These are phyloP conservation scores for Carex littledalei DNA, from an alignment of 176 grass and related monocot species.

Conservation along the genomic window DNA sequence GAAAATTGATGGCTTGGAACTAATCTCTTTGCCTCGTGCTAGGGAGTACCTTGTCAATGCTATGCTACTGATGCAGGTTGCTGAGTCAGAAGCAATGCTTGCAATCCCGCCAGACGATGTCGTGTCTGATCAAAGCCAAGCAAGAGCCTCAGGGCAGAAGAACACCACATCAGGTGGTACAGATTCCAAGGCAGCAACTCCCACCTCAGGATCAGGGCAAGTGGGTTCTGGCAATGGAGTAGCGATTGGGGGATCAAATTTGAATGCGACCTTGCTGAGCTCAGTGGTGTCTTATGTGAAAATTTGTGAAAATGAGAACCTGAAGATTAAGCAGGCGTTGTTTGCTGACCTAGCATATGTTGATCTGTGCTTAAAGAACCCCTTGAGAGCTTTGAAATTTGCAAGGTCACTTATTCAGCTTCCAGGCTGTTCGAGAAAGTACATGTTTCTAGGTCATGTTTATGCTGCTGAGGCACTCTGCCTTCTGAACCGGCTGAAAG, in stretches of 20 bases:
- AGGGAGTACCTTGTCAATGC: slow-evolving; percentile 68
- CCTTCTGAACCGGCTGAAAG: slow-evolving; percentile 51
- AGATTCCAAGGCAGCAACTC: slow-evolving; percentile 41
- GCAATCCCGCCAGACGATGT: slow-evolving; percentile 23
- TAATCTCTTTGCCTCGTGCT: slow-evolving; percentile 60
- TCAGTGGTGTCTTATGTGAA: slow-evolving; percentile 55
- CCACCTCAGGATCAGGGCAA: slow-evolving; percentile 9
- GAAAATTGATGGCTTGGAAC: slow-evolving; percentile 28
- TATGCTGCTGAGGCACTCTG: slow-evolving; percentile 85
- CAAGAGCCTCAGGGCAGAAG: slow-evolving; percentile 42
- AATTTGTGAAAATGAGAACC: slow-evolving; percentile 58
- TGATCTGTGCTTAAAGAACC: slow-evolving; percentile 74
- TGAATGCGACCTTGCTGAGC: slow-evolving; percentile 51
- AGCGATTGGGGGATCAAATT: slow-evolving; percentile 32
- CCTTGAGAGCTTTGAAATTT: slow-evolving; percentile 57
- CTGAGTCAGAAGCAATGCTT: slow-evolving; percentile 24
- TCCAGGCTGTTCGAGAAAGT: slow-evolving; percentile 62
- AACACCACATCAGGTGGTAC: slow-evolving; percentile 23
- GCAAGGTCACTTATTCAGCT: slow-evolving; percentile 49
- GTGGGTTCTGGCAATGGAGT: slow-evolving; percentile 46
- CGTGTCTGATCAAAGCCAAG: slow-evolving; percentile 29
- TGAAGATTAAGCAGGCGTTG: slow-evolving; percentile 59
- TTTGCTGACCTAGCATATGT: slow-evolving; percentile 70
- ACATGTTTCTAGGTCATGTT: slow-evolving; percentile 59
- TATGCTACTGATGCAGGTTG: slow-evolving; percentile 44